Base-by-base conservation (phyloP, 169 alveolate species). In the Plasmodium vinckei region DNA sequence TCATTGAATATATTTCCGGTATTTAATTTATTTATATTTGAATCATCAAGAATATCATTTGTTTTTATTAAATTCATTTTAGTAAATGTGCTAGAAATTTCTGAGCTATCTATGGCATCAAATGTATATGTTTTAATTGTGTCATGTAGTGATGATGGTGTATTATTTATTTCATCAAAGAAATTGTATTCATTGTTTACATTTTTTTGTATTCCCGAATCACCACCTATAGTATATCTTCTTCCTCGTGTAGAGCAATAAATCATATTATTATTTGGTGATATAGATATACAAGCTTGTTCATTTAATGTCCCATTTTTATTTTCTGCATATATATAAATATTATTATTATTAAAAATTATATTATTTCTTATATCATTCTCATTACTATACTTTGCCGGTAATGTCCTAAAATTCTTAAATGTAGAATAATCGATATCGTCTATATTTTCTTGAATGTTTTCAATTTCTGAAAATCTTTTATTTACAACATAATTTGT, bases 251-350 rank as follows among this genome's bases (percentile, higher is more conserved):
- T 82, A 21, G 90, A 65, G 69, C 84, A 82, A 44, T 82, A 69
- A 44, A 82, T 82, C 59, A 82, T 47, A 57, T 82, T 82, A 56
- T 82, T 82, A 61, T 82, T 72, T 25, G 88, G 88, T 13, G 90
- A 82, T 19, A 82, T 69, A 33, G 90, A 82, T 42, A 82, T 82
- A 53, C 90, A 69, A 51, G 90, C 90, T 13, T 82, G 86, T 60
- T 82, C 90, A 82, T 82, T 82, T 82, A 82, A 67, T 27, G 90
- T 82, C 56, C 90, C 90, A 68, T 82, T 82, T 56, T 82, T 82
- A 69, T 82, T 82, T 69, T 82, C 90, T 12, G 90, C 90, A 60
- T 82, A 82, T 25, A 82, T 82, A 82, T 82, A 82, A 21, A 82
- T 82, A 69, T 82, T 82, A 61, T 82, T 82, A 59, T 56, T 82